Conservation (phyloP, 495 filamentous ascomycete genomes). For the Talaromyces trachyspermus region DNA sequence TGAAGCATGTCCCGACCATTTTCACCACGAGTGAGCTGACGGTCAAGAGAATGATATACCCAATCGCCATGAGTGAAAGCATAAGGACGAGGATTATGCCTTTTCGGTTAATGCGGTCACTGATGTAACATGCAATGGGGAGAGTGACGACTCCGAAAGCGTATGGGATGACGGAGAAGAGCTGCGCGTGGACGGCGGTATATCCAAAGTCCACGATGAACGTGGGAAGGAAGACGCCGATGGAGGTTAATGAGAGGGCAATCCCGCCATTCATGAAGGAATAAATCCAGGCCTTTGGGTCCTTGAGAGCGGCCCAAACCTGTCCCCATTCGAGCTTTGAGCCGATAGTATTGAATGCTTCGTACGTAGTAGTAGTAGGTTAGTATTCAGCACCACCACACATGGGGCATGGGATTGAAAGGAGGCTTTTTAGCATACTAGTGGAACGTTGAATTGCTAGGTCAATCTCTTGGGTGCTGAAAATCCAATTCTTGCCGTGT, state of each 20-base stretch:
- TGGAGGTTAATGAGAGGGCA: not conserved
- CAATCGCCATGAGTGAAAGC: not conserved
- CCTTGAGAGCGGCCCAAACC: not conserved
- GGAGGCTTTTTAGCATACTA: too few species aligned
- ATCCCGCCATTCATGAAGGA: not conserved
- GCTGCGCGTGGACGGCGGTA: not conserved
- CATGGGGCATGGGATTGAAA: too few species aligned
- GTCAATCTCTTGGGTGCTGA: not conserved
- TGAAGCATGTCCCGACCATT: not conserved
- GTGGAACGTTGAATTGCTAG: not conserved
- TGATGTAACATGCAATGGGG: not conserved
- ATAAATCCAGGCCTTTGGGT: not conserved
- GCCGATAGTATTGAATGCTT: not conserved
- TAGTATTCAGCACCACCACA: too few species aligned
- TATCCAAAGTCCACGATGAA: not conserved
- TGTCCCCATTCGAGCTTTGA: not conserved
- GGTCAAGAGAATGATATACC: not conserved
- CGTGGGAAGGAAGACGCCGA: not conserved
- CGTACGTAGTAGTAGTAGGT: not conserved
- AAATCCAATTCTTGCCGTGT: not conserved
- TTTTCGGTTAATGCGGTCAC: not conserved
- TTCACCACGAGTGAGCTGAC: not conserved
- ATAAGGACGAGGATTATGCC: not conserved
- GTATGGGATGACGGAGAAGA: not conserved
- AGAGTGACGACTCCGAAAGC: not conserved